Base-by-base conservation (phyloP, 2,329 filamentous ascomycete species). In the Diaporthe ilicicola region DNA sequence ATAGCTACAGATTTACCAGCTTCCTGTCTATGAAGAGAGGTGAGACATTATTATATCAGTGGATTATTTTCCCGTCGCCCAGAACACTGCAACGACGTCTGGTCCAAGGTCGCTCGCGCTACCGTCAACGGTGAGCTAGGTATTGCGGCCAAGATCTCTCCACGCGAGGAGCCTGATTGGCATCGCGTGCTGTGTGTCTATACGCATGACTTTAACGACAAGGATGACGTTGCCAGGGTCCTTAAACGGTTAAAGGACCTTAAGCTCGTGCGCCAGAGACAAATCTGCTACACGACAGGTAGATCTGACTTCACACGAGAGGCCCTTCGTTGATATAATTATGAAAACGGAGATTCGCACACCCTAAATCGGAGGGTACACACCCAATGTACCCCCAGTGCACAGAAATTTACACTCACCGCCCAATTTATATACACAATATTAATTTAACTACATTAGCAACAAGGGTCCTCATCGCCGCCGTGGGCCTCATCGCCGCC, bases 71-170 rank as follows among this genome's bases (percentile, higher is more conserved):
- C 17, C 37, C 55, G 13, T 27, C 55, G 1, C 39, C 39, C 55
- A 2, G 39, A 61, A 22, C 37, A 61, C 24, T 46, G 55, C 39
- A 44, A 61, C 15, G 24, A 32, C 12, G 55, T 61, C 4, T 61
- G 55, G 55, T 37, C 39, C 24, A 59, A 44, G 55, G 55, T 59
- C 6, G 37, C 55, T 37, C 37, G 15, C 4, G 55, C 55, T 13
- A 59, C 37, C 39, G 55, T 37, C 22, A 44, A 29, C 15, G 17
- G 24, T 37, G 55, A 59, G 37, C 9, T 59, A 13, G 55, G 55
- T 22, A 44, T 59, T 22, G 55, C 55, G 27, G 55, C 55, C 9
- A 59, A 59, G 55, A 59, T 59, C 55, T 44, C 55, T 27, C 55
- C 55, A 1, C 55, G 37, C 4, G 55, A 59, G 37, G 55, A 29